A percentile compares a stretch with the other conserved stretches of the same genome.
These are phyloP conservation scores for Pythium volutum DNA, from an alignment of 352 stramenopile species.

Conservation along the genomic window DNA sequence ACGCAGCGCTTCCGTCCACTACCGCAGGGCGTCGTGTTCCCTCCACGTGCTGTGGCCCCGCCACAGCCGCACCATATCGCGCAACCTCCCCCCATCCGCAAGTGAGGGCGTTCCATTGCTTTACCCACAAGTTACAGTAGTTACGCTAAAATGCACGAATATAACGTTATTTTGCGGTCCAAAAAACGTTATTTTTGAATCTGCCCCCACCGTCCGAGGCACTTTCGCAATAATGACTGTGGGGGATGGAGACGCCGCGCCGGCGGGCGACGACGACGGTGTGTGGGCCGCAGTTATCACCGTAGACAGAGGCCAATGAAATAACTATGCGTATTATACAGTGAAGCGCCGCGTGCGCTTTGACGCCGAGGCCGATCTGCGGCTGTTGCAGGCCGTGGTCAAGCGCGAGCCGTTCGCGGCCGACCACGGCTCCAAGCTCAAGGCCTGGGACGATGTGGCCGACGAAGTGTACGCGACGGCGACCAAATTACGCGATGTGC, in stretches of 20 bases:
- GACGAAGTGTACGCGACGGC: conserved; percentile 33
- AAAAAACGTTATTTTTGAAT: conserved; percentile 11
- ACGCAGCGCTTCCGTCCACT: neutral
- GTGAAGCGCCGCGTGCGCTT: conserved; percentile 35
- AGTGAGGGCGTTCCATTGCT: neutral
- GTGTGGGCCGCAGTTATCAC: neutral
- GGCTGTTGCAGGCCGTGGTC: conserved; percentile 40
- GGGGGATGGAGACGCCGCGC: neutral
- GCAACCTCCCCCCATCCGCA: neutral
- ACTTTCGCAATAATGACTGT: conserved; percentile 1
- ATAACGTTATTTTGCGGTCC: conserved; percentile 30
- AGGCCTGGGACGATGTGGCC: conserved; percentile 49
- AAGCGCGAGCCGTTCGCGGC: conserved; percentile 43
- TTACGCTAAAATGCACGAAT: conserved; percentile 1
- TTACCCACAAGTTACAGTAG: neutral
- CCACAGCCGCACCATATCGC: too few species aligned
- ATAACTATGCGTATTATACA: neutral
- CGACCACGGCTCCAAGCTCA: conserved; percentile 47
- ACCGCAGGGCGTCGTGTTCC: neutral
- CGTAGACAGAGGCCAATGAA: neutral
- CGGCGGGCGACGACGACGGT: conserved; percentile 20
- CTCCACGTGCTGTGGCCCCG: neutral
- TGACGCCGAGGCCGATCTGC: conserved; percentile 38
- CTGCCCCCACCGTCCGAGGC: neutral
- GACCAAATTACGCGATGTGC: conserved; percentile 28